A percentile compares a stretch with the other conserved stretches of the same genome.
phyloP scores from a whole-genome alignment of 1,284 basidiomycete genomes.

The Cronartium ribicola region DNA sequence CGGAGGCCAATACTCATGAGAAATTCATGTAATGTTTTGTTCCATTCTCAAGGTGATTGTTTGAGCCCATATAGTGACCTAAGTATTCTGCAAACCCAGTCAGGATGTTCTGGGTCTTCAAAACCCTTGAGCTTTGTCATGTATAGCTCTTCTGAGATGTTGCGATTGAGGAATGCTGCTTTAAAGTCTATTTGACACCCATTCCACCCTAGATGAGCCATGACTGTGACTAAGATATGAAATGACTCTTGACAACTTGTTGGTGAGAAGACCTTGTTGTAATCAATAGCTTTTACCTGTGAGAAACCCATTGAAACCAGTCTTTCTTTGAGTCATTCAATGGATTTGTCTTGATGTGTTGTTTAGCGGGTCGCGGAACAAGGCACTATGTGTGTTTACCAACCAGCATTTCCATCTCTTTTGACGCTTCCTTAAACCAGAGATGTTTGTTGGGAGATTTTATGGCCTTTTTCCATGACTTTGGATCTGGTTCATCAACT shows the following conservation, averaged over 20 bases:
- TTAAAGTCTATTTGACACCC: background rate
- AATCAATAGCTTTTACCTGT: no score
- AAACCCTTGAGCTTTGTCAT: background rate
- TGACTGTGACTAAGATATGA: background rate
- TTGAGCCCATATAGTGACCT: background rate
- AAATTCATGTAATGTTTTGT: background rate
- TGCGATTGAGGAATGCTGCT: background rate
- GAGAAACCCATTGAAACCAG: no score
- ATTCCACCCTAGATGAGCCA: background rate
- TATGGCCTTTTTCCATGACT: background rate
- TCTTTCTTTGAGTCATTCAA: no score
- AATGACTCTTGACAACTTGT: background rate
- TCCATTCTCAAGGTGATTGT: slow-evolving; percentile 1
- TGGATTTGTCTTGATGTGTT: background rate
- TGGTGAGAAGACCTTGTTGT: background rate
- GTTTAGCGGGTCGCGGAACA: background rate
- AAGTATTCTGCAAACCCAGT: background rate
- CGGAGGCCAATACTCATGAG: background rate
- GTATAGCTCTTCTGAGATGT: background rate
- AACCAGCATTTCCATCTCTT: background rate
- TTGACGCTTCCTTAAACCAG: background rate
- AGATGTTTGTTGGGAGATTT: background rate
- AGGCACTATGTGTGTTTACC: background rate
- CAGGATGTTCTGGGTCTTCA: background rate
- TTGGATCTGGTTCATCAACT: background rate